Conservation (phyloP, 352 stramenopile species). For the Globisporangium parvum region DNA sequence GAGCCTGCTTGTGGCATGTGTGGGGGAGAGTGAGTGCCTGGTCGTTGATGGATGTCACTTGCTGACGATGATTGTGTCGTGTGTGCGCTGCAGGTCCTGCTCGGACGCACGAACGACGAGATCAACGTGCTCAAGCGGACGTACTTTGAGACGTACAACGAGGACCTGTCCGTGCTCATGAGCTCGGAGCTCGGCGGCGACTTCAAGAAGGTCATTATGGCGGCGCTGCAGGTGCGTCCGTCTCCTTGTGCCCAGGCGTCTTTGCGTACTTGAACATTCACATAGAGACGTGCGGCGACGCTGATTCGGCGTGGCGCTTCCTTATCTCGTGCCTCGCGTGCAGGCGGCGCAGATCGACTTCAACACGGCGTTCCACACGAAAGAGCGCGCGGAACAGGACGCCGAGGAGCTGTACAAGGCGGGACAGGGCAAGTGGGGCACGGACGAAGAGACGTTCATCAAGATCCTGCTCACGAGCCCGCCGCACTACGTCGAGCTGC, state of each 20-base stretch:
- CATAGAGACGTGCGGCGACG: no score
- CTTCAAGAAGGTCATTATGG: conserved; percentile 59
- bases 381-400: conserved; percentile 41
- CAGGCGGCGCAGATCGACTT: conserved; percentile 20
- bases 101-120: conserved; percentile 69
- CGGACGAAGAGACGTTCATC: conserved; percentile 62
- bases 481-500: conserved; percentile 40
- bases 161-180: conserved; percentile 63
- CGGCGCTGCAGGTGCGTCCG: conserved; percentile 42
- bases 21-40: no score
- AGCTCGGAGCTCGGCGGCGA: conserved; percentile 58
- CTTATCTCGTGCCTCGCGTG: neutral
- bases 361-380: conserved; percentile 51
- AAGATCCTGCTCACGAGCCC: conserved; percentile 55
- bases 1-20: no score
- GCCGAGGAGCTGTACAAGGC: conserved; percentile 64
- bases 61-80: neutral
- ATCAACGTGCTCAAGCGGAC: conserved; percentile 66
- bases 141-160: conserved; percentile 72
- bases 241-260: no score
- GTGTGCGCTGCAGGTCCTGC: conserved; percentile 38
- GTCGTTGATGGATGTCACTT: neutral
- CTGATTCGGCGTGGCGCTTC: neutral
- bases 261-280: no score
- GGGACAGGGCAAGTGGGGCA: conserved; percentile 67